phyloP scores from a whole-genome alignment of 2,329 filamentous ascomycete genomes.

The Fusarium sp. region DNA sequence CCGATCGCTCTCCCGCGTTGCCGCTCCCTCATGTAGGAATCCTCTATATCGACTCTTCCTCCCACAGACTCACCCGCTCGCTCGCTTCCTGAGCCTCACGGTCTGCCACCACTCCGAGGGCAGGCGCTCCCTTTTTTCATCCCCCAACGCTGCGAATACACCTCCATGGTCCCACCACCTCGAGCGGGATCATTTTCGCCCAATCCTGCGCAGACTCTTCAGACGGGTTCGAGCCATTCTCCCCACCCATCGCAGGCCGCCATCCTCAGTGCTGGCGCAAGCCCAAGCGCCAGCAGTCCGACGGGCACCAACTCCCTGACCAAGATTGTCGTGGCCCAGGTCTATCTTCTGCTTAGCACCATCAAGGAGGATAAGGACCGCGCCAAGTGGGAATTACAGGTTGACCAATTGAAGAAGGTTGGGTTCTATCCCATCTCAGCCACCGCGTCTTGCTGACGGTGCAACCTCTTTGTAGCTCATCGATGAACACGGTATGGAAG shows the following conservation, averaged over 20 bases:
- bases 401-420: slow-evolving; percentile 93
- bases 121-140: slow-evolving; percentile 51
- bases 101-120: slow-evolving; percentile 51
- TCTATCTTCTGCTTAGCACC: slow-evolving; percentile 92
- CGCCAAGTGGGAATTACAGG: slow-evolving; percentile 92
- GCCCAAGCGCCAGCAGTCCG: slow-evolving; percentile 72
- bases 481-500: slow-evolving; percentile 99
- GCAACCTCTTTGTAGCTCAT: slow-evolving; percentile 72
- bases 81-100: slow-evolving; percentile 48
- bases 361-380: slow-evolving; percentile 94
- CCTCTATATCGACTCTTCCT: slow-evolving; percentile 40
- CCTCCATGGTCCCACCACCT: slow-evolving; percentile 70
- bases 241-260: slow-evolving; percentile 69
- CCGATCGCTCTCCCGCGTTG: slow-evolving; percentile 25
- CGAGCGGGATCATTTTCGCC: slow-evolving; percentile 74
- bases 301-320: slow-evolving; percentile 77
- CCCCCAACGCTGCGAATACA: slow-evolving; percentile 51
- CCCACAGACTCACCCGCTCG: slow-evolving; percentile 44
- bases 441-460: slow-evolving; percentile 33
- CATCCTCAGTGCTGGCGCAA: slow-evolving; percentile 70
- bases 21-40: slow-evolving; percentile 52
- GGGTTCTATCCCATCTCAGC: slow-evolving; percentile 13
- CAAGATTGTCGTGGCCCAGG: slow-evolving; percentile 95
- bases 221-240: slow-evolving; percentile 68
- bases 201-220: slow-evolving; percentile 68